Evolutionary conservation across 768 basidiomycete genomes (phyloP).

Genomic region (Lactifluus volemus): DNA sequence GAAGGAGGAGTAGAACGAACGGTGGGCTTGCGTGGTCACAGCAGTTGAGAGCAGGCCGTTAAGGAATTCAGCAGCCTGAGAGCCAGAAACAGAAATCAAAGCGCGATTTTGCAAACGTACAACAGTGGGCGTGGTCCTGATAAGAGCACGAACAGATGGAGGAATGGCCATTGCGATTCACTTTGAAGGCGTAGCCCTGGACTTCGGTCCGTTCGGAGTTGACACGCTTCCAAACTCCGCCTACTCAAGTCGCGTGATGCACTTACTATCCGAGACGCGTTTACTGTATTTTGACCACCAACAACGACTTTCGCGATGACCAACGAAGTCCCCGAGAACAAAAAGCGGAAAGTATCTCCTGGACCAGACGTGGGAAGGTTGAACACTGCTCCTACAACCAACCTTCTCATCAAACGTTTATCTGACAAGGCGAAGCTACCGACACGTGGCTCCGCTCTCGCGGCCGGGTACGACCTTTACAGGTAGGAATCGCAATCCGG

Average conservation of each 20-base stretch:
- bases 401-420: slow-evolving; percentile 76
- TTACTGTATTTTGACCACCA: not conserved
- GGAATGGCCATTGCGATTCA: slow-evolving; percentile 28
- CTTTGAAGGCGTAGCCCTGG: not conserved
- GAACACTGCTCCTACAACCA: slow-evolving; percentile 31
- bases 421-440: slow-evolving; percentile 78
- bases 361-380: slow-evolving; percentile 24
- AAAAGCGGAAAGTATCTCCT: slow-evolving; percentile 55
- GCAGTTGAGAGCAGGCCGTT: slow-evolving; percentile 62
- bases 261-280: not conserved
- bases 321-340: slow-evolving; percentile 24
- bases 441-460: slow-evolving; percentile 73
- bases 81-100: slow-evolving; percentile 69
- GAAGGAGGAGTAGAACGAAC: slow-evolving; percentile 62
- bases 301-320: not conserved
- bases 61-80: slow-evolving; percentile 73
- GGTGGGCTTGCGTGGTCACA: slow-evolving; percentile 34
- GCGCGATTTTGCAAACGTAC: slow-evolving; percentile 59
- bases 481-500: slow-evolving; percentile 42
- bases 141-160: slow-evolving; percentile 33
- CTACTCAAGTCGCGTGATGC: not conserved
- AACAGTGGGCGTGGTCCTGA: slow-evolving; percentile 34
- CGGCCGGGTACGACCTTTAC: slow-evolving; percentile 95
- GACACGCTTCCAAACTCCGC: slow-evolving; percentile 14
- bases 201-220: slow-evolving; percentile 1